Evolutionary conservation across 441 rosid species (phyloP).

Genomic region (Capsella rubella): DNA sequence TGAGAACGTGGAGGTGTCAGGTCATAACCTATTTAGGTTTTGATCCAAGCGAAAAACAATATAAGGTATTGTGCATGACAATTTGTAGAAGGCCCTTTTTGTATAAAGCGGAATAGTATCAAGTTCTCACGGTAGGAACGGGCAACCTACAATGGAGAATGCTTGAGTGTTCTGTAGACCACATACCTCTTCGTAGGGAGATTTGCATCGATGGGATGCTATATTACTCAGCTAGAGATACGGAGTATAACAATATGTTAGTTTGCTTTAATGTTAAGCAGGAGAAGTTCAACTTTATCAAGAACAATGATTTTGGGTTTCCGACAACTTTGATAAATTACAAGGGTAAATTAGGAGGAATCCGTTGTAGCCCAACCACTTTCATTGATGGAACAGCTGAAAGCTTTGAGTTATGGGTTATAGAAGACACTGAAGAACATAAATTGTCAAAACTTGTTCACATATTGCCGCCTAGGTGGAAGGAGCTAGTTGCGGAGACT

Average conservation of each 20-base stretch:
- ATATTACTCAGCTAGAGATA: not conserved
- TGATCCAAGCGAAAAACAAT: not conserved
- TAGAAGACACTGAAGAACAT: not conserved
- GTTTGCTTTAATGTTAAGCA: not conserved
- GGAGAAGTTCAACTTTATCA: not conserved
- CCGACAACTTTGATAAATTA: not conserved
- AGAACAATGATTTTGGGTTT: not conserved
- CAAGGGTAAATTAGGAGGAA: not conserved
- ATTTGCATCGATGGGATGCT: not conserved
- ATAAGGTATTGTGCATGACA: slow-evolving; percentile 27
- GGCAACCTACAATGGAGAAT: not conserved
- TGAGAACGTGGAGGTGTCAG: not conserved
- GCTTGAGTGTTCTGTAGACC: not conserved
- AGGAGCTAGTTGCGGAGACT: not conserved
- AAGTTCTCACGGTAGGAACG: slow-evolving; percentile 4
- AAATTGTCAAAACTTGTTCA: not conserved
- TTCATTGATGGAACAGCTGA: not conserved
- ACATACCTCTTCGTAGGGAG: not conserved
- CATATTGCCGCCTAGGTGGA: slow-evolving; percentile 4
- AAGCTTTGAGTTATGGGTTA: slow-evolving; percentile 15
- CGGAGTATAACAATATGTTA: not conserved
- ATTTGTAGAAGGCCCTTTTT: not conserved
- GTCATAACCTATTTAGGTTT: not conserved
- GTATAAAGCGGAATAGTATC: not conserved
- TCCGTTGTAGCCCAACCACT: not conserved